Percentiles rank a stretch among this genome's conserved stretches.
phyloP scores from a whole-genome alignment of 208 protist species.

The Wallacemonas rigidus region DNA sequence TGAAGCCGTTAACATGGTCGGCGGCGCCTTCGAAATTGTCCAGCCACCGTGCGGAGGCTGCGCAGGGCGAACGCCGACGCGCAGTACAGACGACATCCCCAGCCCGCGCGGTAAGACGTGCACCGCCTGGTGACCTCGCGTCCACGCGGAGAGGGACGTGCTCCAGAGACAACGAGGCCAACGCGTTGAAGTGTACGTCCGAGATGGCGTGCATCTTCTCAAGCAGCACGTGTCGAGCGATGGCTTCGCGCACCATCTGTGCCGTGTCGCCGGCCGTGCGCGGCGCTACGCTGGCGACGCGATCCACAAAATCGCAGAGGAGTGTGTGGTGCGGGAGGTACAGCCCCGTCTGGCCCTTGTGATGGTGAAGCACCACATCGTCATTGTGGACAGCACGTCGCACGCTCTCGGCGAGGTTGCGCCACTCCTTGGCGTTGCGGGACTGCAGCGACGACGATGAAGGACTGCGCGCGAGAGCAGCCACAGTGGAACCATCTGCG shows the following conservation, averaged over 20 bases:
- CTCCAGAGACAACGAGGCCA: constrained; percentile 48
- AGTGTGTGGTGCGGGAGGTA: constrained; percentile 77
- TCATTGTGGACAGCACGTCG: constrained; percentile 44
- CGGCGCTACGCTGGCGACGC: constrained; percentile 47
- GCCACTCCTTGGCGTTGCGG: constrained; percentile 45
- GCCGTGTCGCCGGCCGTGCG: constrained; percentile 50
- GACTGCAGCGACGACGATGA: neutral
- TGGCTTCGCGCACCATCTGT: constrained; percentile 65
- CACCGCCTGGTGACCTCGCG: neutral
- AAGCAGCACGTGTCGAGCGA: constrained; percentile 57
- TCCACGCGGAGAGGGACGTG: constrained; percentile 7
- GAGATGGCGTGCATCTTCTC: constrained; percentile 71
- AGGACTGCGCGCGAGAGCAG: neutral
- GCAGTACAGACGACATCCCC: neutral
- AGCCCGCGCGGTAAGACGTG: neutral
- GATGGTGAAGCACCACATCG: constrained; percentile 30
- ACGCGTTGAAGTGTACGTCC: constrained; percentile 84
- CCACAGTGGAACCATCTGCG: constrained; percentile 1
- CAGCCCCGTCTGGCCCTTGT: constrained; percentile 57
- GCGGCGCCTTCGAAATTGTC: constrained; percentile 69
- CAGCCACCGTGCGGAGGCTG: neutral
- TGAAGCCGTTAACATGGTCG: constrained; percentile 66
- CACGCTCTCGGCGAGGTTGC: constrained; percentile 31
- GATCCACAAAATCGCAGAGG: constrained; percentile 72
- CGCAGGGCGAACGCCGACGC: neutral